phyloP scores from a whole-genome alignment of 2,329 filamentous ascomycete genomes.

The Cytospora piceicola region DNA sequence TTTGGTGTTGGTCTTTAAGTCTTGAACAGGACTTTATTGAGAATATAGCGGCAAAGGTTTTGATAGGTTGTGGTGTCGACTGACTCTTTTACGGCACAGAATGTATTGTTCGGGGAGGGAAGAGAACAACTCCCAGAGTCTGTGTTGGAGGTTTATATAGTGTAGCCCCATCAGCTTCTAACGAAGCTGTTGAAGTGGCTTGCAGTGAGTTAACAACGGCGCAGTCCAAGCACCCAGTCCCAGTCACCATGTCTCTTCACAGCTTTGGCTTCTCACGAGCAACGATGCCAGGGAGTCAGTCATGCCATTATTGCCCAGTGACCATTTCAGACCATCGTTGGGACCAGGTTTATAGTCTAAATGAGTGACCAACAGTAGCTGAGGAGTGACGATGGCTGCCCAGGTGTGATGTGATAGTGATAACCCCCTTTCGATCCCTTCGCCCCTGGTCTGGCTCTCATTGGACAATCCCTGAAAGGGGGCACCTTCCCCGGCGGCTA shows the following conservation, averaged over 20 bases:
- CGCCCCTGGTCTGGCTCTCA: constrained; percentile 1
- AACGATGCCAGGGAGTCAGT: constrained; percentile 13
- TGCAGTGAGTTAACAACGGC: background rate
- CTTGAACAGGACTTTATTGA: background rate
- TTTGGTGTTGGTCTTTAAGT: background rate
- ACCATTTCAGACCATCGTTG: background rate
- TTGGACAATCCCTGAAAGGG: constrained; percentile 10
- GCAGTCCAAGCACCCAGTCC: background rate
- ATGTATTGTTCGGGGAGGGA: too few species aligned
- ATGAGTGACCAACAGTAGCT: constrained; percentile 2
- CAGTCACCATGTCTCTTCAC: background rate
- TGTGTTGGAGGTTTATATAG: background rate
- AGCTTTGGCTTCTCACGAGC: background rate
- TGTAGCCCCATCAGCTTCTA: background rate
- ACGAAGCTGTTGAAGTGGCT: background rate
- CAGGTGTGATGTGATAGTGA: constrained; percentile 24
- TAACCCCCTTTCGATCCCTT: constrained; percentile 15
- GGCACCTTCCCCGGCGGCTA: constrained; percentile 20
- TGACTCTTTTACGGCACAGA: background rate
- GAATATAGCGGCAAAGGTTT: background rate
- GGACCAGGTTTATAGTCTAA: background rate
- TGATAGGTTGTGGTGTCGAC: too few species aligned
- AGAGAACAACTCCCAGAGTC: background rate
- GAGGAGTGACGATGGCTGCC: constrained; percentile 10
- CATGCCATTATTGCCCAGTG: background rate